These are phyloP conservation scores for Erucastrum elatum DNA, from an alignment of 345 rosid genomes.

Conservation along the genomic window DNA sequence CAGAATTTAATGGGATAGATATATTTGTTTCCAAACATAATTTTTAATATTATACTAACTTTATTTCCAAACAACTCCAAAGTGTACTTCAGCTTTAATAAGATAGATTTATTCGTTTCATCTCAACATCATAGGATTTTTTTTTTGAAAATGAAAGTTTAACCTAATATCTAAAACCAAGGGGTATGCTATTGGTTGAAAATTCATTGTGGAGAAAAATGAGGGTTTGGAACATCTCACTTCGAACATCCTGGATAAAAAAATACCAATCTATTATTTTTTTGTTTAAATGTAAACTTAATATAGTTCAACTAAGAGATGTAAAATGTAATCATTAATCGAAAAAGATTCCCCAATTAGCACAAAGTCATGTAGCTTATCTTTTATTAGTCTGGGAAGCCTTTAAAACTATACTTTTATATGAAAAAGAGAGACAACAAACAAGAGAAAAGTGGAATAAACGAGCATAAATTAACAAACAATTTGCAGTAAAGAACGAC, in stretches of 20 bases:
- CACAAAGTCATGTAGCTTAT: not conserved
- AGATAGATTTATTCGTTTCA: not conserved
- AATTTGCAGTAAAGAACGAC: conserved; percentile 40
- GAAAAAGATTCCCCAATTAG: not conserved
- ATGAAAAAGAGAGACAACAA: not conserved
- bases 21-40: too few relatives aligned
- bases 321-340: not conserved
- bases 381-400: not conserved
- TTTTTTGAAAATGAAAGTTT: not conserved
- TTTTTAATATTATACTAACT: too few relatives aligned
- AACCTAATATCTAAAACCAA: not conserved
- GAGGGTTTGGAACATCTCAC: not conserved
- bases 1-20: too few relatives aligned
- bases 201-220: not conserved
- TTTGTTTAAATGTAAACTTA: not conserved
- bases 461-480: conserved; percentile 27
- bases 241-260: not conserved
- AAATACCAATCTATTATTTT: not conserved
- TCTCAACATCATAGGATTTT: not conserved
- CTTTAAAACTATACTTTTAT: not conserved
- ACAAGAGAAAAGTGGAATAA: conserved; percentile 8
- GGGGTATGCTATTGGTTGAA: not conserved
- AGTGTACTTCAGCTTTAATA: too few relatives aligned
- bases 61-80: too few relatives aligned
- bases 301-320: not conserved